Percentiles rank a stretch among this genome's conserved stretches.
Evolutionary conservation across 805 yeast species (phyloP).

Genomic region (Wickerhamomyces bovis): DNA sequence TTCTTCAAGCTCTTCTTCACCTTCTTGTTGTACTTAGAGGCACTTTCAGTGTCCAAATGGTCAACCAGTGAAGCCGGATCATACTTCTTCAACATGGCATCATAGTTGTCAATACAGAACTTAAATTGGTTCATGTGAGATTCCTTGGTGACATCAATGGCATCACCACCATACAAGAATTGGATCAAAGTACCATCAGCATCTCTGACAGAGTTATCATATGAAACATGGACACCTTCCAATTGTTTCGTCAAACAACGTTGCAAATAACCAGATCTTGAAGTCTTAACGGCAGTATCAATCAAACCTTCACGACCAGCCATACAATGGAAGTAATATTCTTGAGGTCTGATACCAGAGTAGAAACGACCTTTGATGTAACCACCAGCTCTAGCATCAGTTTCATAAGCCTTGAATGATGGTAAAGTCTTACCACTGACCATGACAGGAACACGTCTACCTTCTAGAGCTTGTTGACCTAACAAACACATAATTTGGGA

Average conservation of each 20-base stretch:
- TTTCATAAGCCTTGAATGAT: conserved; percentile 92
- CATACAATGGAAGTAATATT: conserved; percentile 99
- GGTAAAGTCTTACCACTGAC: conserved; percentile 97
- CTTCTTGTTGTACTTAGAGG: conserved; percentile 76
- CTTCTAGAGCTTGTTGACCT: conserved; percentile 99
- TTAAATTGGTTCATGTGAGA: conserved; percentile 90
- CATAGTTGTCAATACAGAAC: conserved; percentile 89
- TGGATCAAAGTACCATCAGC: conserved; percentile 91
- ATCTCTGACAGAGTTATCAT: conserved; percentile 94
- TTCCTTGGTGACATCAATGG: conserved; percentile 90
- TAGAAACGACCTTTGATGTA: conserved; percentile 95
- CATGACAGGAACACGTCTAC: conserved; percentile 99
- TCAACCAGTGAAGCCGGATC: conserved; percentile 70
- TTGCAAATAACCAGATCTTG: conserved; percentile 96
- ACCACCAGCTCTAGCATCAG: conserved; percentile 98
- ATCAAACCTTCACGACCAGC: conserved; percentile 99
- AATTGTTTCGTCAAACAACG: conserved; percentile 97
- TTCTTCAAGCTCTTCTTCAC: conserved; percentile 66
- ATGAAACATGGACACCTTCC: conserved; percentile 92
- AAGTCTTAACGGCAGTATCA: conserved; percentile 98
- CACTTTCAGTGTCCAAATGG: conserved; percentile 79
- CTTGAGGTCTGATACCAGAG: conserved; percentile 97
- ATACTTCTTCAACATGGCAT: conserved; percentile 78
- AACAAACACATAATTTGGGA: conserved; percentile 98
- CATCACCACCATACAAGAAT: conserved; percentile 96